A percentile compares a stretch with the other conserved stretches of the same genome.
phyloP scores from a whole-genome alignment of 495 filamentous ascomycete species.

The Pyronema omphalodes region DNA sequence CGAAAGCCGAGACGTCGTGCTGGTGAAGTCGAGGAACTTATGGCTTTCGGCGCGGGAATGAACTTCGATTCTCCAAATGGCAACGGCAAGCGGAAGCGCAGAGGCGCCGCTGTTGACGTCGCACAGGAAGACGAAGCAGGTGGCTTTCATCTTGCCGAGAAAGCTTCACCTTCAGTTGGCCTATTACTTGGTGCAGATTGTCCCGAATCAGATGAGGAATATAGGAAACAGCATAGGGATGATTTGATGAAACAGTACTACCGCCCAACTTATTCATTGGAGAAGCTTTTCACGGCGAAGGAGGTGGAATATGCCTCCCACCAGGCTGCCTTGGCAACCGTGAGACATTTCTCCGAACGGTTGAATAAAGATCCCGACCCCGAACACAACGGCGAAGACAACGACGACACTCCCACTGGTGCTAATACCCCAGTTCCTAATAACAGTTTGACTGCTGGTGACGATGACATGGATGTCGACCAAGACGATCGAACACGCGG shows the following conservation, averaged over 20 bases:
- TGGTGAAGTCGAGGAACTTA: slow-evolving; percentile 54
- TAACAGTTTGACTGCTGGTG: neutral
- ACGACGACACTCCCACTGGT: slow-evolving; percentile 1
- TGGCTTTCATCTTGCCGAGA: slow-evolving; percentile 29
- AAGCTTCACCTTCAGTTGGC: slow-evolving; percentile 3
- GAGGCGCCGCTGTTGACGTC: slow-evolving; percentile 48
- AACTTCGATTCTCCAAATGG: slow-evolving; percentile 19
- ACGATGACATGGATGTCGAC: slow-evolving; percentile 18
- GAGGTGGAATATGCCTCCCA: slow-evolving; percentile 65
- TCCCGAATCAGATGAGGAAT: neutral
- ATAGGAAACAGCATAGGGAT: slow-evolving; percentile 31
- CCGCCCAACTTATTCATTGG: slow-evolving; percentile 51
- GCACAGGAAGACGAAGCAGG: slow-evolving; percentile 35
- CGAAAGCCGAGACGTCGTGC: slow-evolving; percentile 58
- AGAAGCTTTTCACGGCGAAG: slow-evolving; percentile 86
- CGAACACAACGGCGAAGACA: neutral
- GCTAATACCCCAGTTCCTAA: slow-evolving; percentile 2
- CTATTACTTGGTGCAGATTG: neutral
- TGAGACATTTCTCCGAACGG: slow-evolving; percentile 19
- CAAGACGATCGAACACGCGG: slow-evolving; percentile 8
- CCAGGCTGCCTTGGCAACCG: slow-evolving; percentile 41
- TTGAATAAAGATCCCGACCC: neutral
- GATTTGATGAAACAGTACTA: slow-evolving; percentile 39
- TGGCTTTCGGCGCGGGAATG: slow-evolving; percentile 41
- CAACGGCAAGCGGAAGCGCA: slow-evolving; percentile 54